phyloP scores from a whole-genome alignment of 1,284 basidiomycete genomes.

The Fomitiporia mediterranea region DNA sequence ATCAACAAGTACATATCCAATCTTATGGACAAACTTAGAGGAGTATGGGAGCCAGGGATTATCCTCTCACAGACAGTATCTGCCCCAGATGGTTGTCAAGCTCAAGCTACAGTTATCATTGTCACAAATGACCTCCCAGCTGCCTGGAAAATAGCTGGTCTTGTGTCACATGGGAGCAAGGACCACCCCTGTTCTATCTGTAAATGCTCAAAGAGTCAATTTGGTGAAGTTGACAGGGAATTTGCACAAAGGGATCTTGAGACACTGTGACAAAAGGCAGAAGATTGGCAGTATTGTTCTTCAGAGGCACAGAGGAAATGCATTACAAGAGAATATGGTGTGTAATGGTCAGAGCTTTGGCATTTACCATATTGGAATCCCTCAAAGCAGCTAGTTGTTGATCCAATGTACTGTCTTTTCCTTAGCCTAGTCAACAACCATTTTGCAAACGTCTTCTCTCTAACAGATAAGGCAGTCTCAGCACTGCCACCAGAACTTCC shows the following conservation, averaged over 20 bases:
- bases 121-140: constrained; percentile 30
- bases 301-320: constrained; percentile 15
- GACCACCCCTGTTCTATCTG: constrained; percentile 24
- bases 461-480: not conserved
- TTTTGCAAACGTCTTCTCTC: not conserved
- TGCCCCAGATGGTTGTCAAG: constrained; percentile 20
- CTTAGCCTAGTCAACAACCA: constrained; percentile 31
- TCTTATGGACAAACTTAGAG: constrained; percentile 29
- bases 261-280: not conserved
- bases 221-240: constrained; percentile 17
- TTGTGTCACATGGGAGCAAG: constrained; percentile 11
- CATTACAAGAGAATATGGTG: constrained; percentile 26
- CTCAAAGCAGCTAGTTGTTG: constrained; percentile 27
- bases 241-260: constrained; percentile 21
- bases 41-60: constrained; percentile 31
- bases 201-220: constrained; percentile 8
- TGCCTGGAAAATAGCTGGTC: constrained; percentile 26
- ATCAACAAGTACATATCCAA: constrained; percentile 30
- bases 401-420: constrained; percentile 37
- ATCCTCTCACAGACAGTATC: constrained; percentile 22
- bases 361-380: constrained; percentile 37
- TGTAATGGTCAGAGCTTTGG: constrained; percentile 35
- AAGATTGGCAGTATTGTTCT: constrained; percentile 23
- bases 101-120: not conserved
- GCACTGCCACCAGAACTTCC: not conserved